phyloP scores from a whole-genome alignment of 73 alveolate species.

The Paramecium primaurelia region DNA sequence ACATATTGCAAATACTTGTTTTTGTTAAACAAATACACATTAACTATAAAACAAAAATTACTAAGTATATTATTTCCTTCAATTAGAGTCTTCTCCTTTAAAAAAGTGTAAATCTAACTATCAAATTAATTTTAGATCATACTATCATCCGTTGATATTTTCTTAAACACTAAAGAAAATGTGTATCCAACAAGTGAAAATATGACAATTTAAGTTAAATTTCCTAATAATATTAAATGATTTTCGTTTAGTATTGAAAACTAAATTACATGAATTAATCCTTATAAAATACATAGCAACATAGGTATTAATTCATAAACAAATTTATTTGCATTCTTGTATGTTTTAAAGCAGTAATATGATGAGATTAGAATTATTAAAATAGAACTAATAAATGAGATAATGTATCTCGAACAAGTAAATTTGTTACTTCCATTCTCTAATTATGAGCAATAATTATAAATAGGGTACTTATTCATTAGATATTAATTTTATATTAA shows the following conservation, averaged over 20 bases:
- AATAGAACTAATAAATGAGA: neutral
- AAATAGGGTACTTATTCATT: neutral
- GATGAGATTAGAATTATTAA: neutral
- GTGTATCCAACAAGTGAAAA: neutral
- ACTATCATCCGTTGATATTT: neutral
- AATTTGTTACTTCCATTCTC: neutral
- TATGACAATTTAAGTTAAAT: neutral
- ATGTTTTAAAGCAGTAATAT: neutral
- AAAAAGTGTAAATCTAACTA: neutral
- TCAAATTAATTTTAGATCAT: neutral
- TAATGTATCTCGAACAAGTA: neutral
- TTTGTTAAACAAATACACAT: neutral
- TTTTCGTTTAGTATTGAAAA: neutral
- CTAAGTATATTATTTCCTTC: neutral
- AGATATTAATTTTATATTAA: neutral
- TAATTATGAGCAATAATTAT: neutral
- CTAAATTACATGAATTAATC: neutral
- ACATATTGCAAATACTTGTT: neutral
- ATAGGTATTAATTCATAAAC: neutral
- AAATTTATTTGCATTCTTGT: neutral
- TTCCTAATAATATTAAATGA: neutral
- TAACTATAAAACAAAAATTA: neutral
- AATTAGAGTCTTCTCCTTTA: neutral
- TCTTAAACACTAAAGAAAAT: neutral
- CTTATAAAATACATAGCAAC: neutral